Evolutionary conservation across 2,329 filamentous ascomycete species (phyloP).

Genomic region (Bimuria novae-zelandiae): DNA sequence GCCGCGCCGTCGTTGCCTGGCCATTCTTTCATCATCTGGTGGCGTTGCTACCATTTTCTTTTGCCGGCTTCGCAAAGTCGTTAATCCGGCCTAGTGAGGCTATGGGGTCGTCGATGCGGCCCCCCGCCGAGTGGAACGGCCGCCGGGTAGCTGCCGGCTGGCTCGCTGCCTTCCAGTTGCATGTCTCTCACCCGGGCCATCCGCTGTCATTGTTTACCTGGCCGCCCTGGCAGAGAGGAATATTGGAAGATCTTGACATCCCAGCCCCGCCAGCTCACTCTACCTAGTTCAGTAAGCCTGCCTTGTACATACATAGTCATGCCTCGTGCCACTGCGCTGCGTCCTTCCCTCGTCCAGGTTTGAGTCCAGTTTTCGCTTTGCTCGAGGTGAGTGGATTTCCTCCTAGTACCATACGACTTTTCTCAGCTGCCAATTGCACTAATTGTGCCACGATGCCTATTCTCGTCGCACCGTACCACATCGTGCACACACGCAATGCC

Average conservation of each 20-base stretch:
- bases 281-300: constrained; percentile 27
- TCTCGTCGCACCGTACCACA: constrained; percentile 5
- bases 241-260: constrained; percentile 28
- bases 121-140: constrained; percentile 21
- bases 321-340: constrained; percentile 22
- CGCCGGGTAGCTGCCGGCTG: constrained; percentile 16
- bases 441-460: constrained; percentile 1
- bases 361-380: constrained; percentile 31
- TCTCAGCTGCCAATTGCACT: not conserved
- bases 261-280: constrained; percentile 34
- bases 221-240: constrained; percentile 32
- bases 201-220: constrained; percentile 26
- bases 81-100: constrained; percentile 27
- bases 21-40: constrained; percentile 23
- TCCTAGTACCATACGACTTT: not conserved
- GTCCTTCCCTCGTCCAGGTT: constrained; percentile 22
- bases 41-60: constrained; percentile 23
- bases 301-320: constrained; percentile 31
- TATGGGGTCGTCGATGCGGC: constrained; percentile 17
- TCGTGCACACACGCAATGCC: constrained; percentile 13
- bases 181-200: constrained; percentile 27
- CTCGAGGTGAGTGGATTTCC: constrained; percentile 32
- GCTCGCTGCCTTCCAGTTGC: constrained; percentile 26
- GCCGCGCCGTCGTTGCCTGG: constrained; percentile 23
- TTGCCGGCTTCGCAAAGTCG: constrained; percentile 22